phyloP scores from a whole-genome alignment of 345 rosid species.

The Erodium maritimum region DNA sequence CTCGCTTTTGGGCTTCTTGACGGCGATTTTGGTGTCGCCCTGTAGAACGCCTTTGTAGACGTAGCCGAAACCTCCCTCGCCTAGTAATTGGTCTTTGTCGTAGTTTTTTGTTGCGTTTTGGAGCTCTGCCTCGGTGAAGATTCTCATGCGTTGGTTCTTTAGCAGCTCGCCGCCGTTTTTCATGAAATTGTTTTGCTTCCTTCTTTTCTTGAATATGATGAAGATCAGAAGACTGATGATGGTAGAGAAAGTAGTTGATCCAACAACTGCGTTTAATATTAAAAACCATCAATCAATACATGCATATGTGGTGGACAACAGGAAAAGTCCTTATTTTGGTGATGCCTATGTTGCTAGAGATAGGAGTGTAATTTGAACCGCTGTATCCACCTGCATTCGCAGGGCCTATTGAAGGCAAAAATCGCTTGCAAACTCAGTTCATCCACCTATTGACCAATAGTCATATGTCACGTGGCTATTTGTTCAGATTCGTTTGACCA shows the following conservation, averaged over 20 bases:
- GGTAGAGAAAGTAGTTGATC: background rate
- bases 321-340: background rate
- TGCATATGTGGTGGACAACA: background rate
- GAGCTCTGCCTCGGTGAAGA: conserved; percentile 18
- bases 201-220: conserved; percentile 2
- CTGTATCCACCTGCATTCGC: too few relatives aligned
- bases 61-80: conserved; percentile 20
- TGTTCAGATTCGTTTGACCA: too few relatives aligned
- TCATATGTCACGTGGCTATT: too few relatives aligned
- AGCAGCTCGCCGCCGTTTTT: conserved; percentile 20
- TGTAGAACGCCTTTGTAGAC: conserved; percentile 17
- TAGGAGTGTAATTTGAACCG: too few relatives aligned
- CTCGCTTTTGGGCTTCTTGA: background rate
- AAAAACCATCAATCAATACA: background rate
- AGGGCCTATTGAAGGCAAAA: too few relatives aligned
- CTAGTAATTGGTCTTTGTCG: conserved; percentile 4
- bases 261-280: conserved; percentile 3
- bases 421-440: too few relatives aligned
- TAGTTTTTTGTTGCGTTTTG: conserved; percentile 19
- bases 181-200: conserved; percentile 12
- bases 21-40: conserved; percentile 6
- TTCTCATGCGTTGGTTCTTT: conserved; percentile 19
- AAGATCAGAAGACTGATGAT: conserved; percentile 1
- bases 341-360: too few relatives aligned
- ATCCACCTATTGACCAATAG: too few relatives aligned